Conservation (phyloP, 352 stramenopile genomes). For the Phytopythium montanum region DNA sequence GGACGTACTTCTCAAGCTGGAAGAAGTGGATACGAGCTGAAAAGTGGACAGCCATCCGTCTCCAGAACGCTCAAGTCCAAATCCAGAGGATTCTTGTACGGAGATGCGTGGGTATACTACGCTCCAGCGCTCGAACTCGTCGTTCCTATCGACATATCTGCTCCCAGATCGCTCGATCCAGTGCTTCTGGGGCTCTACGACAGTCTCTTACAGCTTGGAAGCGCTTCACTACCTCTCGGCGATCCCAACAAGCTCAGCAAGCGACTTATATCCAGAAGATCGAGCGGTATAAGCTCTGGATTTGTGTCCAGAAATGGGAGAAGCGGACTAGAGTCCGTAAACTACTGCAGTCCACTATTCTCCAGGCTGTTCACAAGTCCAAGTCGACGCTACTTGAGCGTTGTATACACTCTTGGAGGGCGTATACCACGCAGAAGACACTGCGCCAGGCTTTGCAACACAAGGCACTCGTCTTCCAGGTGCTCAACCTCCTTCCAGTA, state of each 20-base stretch:
- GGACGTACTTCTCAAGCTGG: neutral
- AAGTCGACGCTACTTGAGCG: constrained; percentile 9
- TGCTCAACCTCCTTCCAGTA: constrained; percentile 29
- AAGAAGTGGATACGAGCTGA: neutral
- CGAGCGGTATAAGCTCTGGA: neutral
- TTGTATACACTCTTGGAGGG: constrained; percentile 28
- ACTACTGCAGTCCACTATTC: constrained; percentile 17
- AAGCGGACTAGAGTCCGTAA: constrained; percentile 5
- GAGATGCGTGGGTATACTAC: neutral
- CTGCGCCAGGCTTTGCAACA: constrained; percentile 19
- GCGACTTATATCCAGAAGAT: neutral
- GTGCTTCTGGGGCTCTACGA: neutral
- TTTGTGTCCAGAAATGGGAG: neutral
- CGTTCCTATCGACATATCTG: constrained; percentile 5
- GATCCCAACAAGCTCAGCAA: neutral
- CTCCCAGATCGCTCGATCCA: neutral
- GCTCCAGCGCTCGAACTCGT: neutral
- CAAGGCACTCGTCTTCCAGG: constrained; percentile 37
- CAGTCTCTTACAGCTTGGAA: constrained; percentile 9
- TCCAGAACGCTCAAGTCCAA: neutral
- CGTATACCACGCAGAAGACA: constrained; percentile 11
- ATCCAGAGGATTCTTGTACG: constrained; percentile 1
- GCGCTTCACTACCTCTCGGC: neutral
- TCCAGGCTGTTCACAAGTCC: constrained; percentile 10
- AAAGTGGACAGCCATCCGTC: neutral